These are phyloP conservation scores for Colletotrichum scovillei DNA, from an alignment of 2,329 filamentous ascomycete species.

Conservation along the genomic window DNA sequence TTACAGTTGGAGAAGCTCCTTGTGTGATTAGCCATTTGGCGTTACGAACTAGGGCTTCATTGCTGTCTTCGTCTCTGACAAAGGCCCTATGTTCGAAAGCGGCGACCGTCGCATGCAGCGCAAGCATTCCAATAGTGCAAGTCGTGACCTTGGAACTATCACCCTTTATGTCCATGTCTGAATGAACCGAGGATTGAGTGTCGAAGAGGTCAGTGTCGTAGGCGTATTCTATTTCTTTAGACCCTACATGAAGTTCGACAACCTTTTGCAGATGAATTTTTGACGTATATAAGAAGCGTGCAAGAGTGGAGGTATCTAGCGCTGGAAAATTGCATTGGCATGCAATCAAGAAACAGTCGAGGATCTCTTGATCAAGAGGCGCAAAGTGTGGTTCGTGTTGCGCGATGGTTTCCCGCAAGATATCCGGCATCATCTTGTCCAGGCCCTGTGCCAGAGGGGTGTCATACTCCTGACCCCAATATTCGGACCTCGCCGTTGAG, in stretches of 20 bases:
- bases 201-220: accelerated
- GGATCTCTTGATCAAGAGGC: not conserved
- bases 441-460: not conserved
- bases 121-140: not conserved
- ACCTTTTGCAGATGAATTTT: not conserved
- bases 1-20: not conserved
- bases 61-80: accelerated
- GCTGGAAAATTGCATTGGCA: not conserved
- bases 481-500: not conserved
- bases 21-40: not conserved
- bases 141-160: not conserved
- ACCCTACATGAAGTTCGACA: not conserved
- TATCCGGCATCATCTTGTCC: not conserved
- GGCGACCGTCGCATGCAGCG: not conserved
- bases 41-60: not conserved
- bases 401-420: not conserved
- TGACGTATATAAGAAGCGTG: accelerated
- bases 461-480: not conserved
- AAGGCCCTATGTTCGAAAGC: accelerated
- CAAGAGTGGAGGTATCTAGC: not conserved
- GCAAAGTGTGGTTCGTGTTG: not conserved
- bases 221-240: not conserved
- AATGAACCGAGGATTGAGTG: no score
- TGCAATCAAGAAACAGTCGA: not conserved
- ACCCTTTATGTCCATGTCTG: not conserved